Conservation (phyloP, 2,329 filamentous ascomycete species). For the Colletotrichum falcatum region DNA sequence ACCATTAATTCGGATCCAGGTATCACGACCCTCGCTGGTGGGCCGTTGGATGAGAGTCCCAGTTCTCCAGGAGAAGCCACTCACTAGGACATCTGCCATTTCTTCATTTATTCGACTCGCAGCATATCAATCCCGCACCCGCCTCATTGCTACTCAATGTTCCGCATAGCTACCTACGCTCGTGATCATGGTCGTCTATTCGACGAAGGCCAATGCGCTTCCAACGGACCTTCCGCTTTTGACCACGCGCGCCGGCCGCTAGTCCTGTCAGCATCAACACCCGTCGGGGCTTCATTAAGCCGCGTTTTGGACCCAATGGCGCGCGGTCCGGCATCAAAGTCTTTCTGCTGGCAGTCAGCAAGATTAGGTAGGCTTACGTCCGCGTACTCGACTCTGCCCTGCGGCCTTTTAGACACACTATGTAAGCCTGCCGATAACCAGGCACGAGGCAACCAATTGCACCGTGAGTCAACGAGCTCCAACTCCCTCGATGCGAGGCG, state of each 20-base stretch:
- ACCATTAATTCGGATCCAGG: no score
- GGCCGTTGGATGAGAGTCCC: no score
- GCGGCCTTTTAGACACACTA: background rate
- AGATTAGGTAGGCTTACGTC: constrained; percentile 9
- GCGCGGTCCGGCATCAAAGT: background rate
- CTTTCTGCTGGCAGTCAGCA: background rate
- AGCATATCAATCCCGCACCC: background rate
- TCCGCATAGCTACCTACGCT: background rate
- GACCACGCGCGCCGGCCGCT: constrained; percentile 7
- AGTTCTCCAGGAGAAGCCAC: background rate
- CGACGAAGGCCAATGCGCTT: background rate
- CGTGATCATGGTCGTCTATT: background rate
- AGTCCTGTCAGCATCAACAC: background rate
- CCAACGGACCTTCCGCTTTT: constrained; percentile 23
- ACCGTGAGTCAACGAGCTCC: constrained; percentile 10
- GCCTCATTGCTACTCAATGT: background rate
- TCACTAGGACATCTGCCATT: background rate
- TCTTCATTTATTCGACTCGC: background rate
- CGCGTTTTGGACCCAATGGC: constrained; percentile 4
- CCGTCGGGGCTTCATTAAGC: constrained; percentile 6
- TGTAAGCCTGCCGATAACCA: background rate
- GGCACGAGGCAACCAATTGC: background rate
- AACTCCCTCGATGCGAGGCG: background rate
- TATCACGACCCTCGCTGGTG: no score
- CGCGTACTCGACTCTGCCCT: background rate